Conservation (phyloP, 805 yeast genomes). For the Zygotorulaspora florentina region DNA sequence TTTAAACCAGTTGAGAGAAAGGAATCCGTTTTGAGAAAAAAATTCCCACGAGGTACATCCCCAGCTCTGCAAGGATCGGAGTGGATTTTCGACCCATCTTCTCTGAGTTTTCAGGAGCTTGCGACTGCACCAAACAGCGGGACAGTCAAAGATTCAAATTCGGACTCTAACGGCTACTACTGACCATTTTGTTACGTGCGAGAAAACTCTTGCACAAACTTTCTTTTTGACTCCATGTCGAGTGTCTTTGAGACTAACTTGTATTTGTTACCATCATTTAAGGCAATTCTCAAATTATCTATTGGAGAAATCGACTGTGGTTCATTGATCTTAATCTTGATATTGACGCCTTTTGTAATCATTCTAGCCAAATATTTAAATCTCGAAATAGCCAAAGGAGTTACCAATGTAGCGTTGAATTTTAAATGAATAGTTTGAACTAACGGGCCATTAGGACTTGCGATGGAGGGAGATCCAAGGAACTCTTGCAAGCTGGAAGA, state of each 20-base stretch:
- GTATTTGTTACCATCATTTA: constrained; percentile 46
- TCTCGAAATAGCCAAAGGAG: constrained; percentile 29
- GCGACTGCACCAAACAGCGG: not conserved
- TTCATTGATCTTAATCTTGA: constrained; percentile 26
- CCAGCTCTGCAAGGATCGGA: constrained; percentile 21
- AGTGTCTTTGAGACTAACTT: constrained; percentile 46
- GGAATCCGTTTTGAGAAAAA: constrained; percentile 11
- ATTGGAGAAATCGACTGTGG: constrained; percentile 23
- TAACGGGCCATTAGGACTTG: constrained; percentile 6
- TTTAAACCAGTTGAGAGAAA: constrained; percentile 23
- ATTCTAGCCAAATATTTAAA: constrained; percentile 19
- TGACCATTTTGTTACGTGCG: constrained; percentile 6
- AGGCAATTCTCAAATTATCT: constrained; percentile 27
- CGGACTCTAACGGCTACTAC: constrained; percentile 7
- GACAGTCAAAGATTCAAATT: not conserved
- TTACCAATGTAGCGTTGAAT: constrained; percentile 30
- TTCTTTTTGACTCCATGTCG: constrained; percentile 40
- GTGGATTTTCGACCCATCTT: constrained; percentile 23
- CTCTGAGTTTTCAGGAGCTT: constrained; percentile 6
- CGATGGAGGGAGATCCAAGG: constrained; percentile 7
- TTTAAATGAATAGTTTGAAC: constrained; percentile 30
- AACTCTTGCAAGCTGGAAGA: constrained; percentile 22
- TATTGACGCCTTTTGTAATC: constrained; percentile 19
- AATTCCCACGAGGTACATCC: constrained; percentile 27
- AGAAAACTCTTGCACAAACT: constrained; percentile 39